Evolutionary conservation across 2,329 filamentous ascomycete genomes (phyloP).

Genomic region (Monosporascus sp.): DNA sequence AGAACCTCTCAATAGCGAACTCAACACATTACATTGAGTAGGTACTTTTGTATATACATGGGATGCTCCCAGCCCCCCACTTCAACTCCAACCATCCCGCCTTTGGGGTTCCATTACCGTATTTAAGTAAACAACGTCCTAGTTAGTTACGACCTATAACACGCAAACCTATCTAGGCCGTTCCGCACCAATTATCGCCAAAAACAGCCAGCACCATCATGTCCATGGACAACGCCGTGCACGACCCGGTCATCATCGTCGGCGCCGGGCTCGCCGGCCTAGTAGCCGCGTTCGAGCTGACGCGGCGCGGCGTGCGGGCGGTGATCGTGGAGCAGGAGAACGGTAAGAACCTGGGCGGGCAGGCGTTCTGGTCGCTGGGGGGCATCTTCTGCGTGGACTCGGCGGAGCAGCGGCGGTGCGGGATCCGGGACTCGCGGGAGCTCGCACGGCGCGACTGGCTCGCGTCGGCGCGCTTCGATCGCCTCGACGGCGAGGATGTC

Average conservation of each 20-base stretch:
- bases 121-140: not conserved
- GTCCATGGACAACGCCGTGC: not conserved
- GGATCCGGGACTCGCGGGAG: conserved; percentile 51
- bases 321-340: conserved; percentile 56
- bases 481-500: conserved; percentile 42
- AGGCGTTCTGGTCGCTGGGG: conserved; percentile 60
- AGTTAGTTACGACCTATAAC: not conserved
- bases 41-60: too few species aligned
- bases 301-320: conserved; percentile 41
- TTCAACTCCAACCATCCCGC: not conserved
- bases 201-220: not conserved
- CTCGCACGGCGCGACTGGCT: conserved; percentile 57
- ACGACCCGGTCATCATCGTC: conserved; percentile 46
- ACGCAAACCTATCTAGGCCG: not conserved
- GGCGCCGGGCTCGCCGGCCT: conserved; percentile 55
- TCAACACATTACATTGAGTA: too few species aligned
- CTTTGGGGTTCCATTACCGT: not conserved
- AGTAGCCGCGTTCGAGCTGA: conserved; percentile 53
- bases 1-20: too few species aligned
- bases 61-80: not conserved
- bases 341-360: conserved; percentile 50
- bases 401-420: conserved; percentile 48
- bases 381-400: conserved; percentile 57
- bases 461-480: conserved; percentile 52
- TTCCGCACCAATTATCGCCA: not conserved